Percentiles rank a stretch among this genome's conserved stretches.
Evolutionary conservation across 2,329 filamentous ascomycete genomes (phyloP).

Genomic region (Microdochium trichocladiopsis): DNA sequence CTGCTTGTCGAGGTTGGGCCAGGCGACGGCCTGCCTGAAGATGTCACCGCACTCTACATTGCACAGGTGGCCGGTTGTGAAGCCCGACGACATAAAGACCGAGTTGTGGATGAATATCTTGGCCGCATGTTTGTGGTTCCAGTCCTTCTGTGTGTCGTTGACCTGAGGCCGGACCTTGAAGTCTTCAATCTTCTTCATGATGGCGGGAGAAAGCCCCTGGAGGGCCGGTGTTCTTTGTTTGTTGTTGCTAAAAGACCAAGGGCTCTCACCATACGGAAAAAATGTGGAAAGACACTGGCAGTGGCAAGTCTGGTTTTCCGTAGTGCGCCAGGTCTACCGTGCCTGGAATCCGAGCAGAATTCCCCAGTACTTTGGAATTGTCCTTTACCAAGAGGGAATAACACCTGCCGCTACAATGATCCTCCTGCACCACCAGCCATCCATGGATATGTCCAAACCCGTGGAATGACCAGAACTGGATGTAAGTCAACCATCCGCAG

Average conservation of each 20-base stretch:
- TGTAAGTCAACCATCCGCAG: not conserved
- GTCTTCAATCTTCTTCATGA: constrained; percentile 5
- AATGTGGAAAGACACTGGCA: not conserved
- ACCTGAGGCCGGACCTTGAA: constrained; percentile 22
- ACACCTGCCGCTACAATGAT: too few relatives aligned
- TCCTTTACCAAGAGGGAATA: too few relatives aligned
- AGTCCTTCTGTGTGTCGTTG: constrained; percentile 21
- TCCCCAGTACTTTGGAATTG: too few relatives aligned
- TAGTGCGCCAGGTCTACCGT: too few relatives aligned
- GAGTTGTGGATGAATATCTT: constrained; percentile 22
- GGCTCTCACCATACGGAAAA: not conserved
- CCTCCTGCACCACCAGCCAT: too few relatives aligned
- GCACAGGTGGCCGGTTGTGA: constrained; percentile 23
- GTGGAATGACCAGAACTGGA: too few relatives aligned
- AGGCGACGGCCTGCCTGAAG: constrained; percentile 39
- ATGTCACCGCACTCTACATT: constrained; percentile 24
- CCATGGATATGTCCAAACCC: too few relatives aligned
- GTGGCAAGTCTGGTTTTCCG: not conserved
- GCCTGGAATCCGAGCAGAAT: too few relatives aligned
- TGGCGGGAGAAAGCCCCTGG: not conserved
- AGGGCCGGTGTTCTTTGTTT: not conserved
- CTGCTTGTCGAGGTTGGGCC: constrained; percentile 48
- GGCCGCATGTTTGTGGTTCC: constrained; percentile 22
- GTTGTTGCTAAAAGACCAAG: not conserved
- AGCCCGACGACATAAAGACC: constrained; percentile 18